Percentiles rank a stretch among this genome's conserved stretches.
Evolutionary conservation across 2,329 filamentous ascomycete species (phyloP).

Genomic region (Hypocreales sp.): DNA sequence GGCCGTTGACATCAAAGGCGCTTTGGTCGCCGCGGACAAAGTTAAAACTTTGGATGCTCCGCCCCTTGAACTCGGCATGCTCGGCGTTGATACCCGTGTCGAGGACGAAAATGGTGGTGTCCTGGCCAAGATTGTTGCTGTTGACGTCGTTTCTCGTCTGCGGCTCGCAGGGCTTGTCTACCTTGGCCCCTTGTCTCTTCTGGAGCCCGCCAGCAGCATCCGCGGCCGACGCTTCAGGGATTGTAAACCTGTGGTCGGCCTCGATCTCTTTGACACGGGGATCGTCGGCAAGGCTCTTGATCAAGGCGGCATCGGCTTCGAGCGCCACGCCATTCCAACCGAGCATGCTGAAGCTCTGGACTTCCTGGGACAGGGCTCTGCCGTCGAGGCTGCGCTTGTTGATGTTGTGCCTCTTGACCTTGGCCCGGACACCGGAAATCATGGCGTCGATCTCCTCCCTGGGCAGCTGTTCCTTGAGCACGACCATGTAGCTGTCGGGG

Average conservation of each 20-base stretch:
- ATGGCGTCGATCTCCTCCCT: conserved; percentile 27
- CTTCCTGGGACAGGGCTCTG: conserved; percentile 28
- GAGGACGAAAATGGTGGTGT: conserved; percentile 47
- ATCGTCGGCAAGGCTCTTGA: conserved; percentile 30
- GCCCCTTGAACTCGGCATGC: conserved; percentile 41
- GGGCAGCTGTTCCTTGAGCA: conserved; percentile 43
- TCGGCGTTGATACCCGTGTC: conserved; percentile 46
- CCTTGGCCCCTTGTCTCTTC: no score
- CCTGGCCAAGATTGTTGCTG: no score
- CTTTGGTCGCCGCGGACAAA: conserved; percentile 30
- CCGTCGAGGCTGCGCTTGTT: conserved; percentile 33
- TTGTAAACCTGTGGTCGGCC: conserved; percentile 32
- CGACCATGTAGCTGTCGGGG: conserved; percentile 45
- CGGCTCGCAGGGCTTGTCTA: conserved; percentile 37
- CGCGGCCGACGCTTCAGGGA: conserved; percentile 9
- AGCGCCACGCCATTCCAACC: conserved; percentile 37
- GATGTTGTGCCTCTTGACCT: conserved; percentile 41
- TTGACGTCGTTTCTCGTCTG: conserved; percentile 2
- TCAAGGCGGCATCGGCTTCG: conserved; percentile 34
- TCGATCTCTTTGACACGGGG: conserved; percentile 37
- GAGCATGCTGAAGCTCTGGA: conserved; percentile 30
- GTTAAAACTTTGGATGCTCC: conserved; percentile 37
- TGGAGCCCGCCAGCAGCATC: no score
- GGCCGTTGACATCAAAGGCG: conserved; percentile 37
- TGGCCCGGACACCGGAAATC: conserved; percentile 32